Evolutionary conservation across 2,329 filamentous ascomycete genomes (phyloP), one percentile per base, ranked within the genome.

Genomic region (Gnomoniopsis smithogilvyi): DNA sequence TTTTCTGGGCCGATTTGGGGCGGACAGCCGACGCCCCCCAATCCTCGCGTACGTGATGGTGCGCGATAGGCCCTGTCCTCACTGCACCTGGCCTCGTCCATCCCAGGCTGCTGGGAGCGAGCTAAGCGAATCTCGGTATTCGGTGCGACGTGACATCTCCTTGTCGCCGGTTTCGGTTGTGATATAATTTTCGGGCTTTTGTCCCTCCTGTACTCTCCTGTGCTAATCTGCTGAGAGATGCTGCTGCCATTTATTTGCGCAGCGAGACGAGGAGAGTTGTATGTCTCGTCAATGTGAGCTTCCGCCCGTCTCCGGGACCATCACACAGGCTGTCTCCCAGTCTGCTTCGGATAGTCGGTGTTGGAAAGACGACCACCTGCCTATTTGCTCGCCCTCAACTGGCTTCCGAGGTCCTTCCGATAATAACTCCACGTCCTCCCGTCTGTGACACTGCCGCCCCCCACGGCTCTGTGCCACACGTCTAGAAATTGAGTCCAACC

Each of bases 61-160:
- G 41, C 41, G 36, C 36, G 36, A 15, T 41, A 41, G 36, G 36
- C 36, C 11, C 36, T 41, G 36, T 14, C 36, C 36, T 15, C 8
- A 12, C 17, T 14, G 14, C 36, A 19, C 41, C 33, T 22, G n/a
- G 14, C 48, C 15, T 24, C 33, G n/a, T 6, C 38, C 22, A 36
- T 17, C 34, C 59, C 34, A 54, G 30, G 17, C 19, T 34, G 36
- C 19, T 52, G 56, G 41, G 34, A 26, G 51, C 41, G 41, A 45
- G 17, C 41, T 49, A 55, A 61, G 56, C 56, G 56, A 61, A 47
- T 41, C 2, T 55, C 47, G 34, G 24, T 43, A 45, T 41, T 17
- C 38, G 22, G 51, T 61, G 56, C 51, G 48, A 61, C 56, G 17
- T 55, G 59, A 55, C 51, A 38, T 8, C 24, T 15, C 38, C 11